These are phyloP conservation scores for Arthromyces matolae DNA, from an alignment of 768 basidiomycete genomes.

Conservation along the genomic window DNA sequence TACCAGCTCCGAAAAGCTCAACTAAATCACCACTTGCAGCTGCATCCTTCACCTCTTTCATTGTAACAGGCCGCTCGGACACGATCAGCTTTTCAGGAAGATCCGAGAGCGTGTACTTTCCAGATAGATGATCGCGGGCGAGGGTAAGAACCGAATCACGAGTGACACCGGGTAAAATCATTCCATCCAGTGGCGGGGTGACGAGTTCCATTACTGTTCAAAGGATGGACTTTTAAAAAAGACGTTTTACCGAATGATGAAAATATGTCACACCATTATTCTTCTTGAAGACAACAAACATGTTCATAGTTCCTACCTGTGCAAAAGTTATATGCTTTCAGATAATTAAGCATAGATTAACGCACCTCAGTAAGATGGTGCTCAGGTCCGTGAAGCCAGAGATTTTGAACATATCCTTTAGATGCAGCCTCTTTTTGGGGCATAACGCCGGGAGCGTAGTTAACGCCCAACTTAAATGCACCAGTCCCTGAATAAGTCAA, in stretches of 20 bases:
- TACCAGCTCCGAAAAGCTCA: constrained; percentile 82
- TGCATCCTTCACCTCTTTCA: constrained; percentile 67
- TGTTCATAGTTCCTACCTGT: constrained; percentile 89
- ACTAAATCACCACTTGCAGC: constrained; percentile 59
- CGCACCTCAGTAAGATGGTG: constrained; percentile 50
- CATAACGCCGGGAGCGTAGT: constrained; percentile 85
- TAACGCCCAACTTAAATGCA: constrained; percentile 82
- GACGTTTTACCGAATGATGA: background rate
- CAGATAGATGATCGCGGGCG: constrained; percentile 56
- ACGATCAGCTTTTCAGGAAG: constrained; percentile 56
- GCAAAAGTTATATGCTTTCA: no score
- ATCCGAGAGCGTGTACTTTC: constrained; percentile 39
- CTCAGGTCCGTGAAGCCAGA: constrained; percentile 82
- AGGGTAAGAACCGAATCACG: constrained; percentile 80
- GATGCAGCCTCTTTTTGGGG: constrained; percentile 77
- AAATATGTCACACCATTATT: constrained; percentile 53
- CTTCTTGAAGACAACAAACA: constrained; percentile 77
- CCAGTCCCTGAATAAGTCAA: no score
- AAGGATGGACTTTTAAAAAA: constrained; percentile 22
- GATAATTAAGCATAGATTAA: background rate
- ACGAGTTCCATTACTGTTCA: constrained; percentile 68
- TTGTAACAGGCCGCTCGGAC: constrained; percentile 68
- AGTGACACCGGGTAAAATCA: constrained; percentile 91
- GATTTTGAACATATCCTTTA: constrained; percentile 81
- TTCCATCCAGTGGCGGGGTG: constrained; percentile 87